A percentile compares a stretch with the other conserved stretches of the same genome.
Conservation (phyloP, 495 filamentous ascomycete species). For the Trichoderma erinaceum region DNA sequence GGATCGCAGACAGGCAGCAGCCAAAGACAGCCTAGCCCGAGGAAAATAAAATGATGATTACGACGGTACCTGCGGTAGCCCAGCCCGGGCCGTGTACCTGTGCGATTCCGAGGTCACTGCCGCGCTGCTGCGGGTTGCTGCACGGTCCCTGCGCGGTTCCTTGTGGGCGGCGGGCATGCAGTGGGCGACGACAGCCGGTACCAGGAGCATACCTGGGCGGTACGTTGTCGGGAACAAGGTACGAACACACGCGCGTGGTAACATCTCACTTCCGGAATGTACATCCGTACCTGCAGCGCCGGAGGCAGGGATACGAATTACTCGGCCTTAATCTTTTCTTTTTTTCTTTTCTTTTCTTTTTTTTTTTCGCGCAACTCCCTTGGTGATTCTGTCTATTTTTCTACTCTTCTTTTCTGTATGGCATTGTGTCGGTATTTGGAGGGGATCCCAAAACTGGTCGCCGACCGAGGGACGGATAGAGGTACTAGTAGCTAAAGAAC, state of each 20-base stretch:
- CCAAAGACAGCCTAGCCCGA: not conserved
- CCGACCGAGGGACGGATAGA: not conserved
- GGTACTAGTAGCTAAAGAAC: no score
- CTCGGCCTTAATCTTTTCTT: not conserved
- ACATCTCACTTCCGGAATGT: conserved; percentile 11
- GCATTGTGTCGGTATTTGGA: not conserved
- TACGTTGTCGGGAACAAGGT: not conserved
- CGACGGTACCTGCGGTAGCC: not conserved
- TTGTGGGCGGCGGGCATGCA: not conserved
- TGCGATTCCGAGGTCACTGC: not conserved
- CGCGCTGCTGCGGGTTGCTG: not conserved
- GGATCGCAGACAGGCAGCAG: conserved; percentile 12
- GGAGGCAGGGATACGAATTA: not conserved
- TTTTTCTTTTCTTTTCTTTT: not conserved
- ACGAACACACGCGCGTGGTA: not conserved
- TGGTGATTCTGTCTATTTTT: not conserved
- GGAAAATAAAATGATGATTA: conserved; percentile 5
- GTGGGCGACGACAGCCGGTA: not conserved
- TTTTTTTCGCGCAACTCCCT: not conserved
- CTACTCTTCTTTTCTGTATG: not conserved
- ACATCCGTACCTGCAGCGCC: conserved; percentile 3
- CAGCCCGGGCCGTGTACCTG: no score
- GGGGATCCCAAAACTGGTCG: not conserved
- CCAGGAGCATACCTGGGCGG: not conserved
- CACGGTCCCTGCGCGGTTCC: not conserved